Base-by-base conservation (phyloP, 176 grass and related monocot genomes). In the Oryza punctata region DNA sequence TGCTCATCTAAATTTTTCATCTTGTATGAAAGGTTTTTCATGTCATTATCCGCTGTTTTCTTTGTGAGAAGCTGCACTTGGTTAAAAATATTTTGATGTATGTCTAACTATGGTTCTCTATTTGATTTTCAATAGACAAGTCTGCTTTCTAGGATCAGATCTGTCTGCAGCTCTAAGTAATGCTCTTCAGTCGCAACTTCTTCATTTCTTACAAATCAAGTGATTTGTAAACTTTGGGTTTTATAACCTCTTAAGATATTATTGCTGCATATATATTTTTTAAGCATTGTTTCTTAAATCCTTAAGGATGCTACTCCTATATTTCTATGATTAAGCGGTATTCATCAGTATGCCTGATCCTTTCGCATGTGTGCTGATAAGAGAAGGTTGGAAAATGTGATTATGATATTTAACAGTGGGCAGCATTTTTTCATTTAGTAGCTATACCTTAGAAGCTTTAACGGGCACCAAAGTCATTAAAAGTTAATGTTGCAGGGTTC, bases 401-500 rank as follows among this genome's bases (percentile, higher is more conserved):
- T 76, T 76, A 69, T 21, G 44, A 27, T 81, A 45, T 69, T 77
- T 27, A 70, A 69, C 12, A 18, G 19, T 40, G 27, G 54, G n/a
- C 80, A 75, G 21, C 69, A 75, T 50, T 46, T 85, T 11, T 47
- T 7, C 8, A 73, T 80, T 76, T 85, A 50, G 3, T 35, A 69
- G 24, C 29, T n/a, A 72, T 45, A 82, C 16, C 24, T 15, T 6
- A 71, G 7, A 2, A 72, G n/a, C 43, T 50, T 80, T 80, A 40
- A 65, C 15, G 40, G 41, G 4, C 38, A 74, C 65, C 28, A 65
- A 61, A 77, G 43, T 65, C 52, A 74, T 16, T 86, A 67, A 78
- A 27, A 26, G 6, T 79, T 43, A 65, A 35, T 76, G 26, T 80
- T 79, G 71, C 85, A 99, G 97, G 97, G 97, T 78, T 85, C 93